Base-by-base conservation (phyloP, 345 rosid species). In the Euphorbia peplus region DNA sequence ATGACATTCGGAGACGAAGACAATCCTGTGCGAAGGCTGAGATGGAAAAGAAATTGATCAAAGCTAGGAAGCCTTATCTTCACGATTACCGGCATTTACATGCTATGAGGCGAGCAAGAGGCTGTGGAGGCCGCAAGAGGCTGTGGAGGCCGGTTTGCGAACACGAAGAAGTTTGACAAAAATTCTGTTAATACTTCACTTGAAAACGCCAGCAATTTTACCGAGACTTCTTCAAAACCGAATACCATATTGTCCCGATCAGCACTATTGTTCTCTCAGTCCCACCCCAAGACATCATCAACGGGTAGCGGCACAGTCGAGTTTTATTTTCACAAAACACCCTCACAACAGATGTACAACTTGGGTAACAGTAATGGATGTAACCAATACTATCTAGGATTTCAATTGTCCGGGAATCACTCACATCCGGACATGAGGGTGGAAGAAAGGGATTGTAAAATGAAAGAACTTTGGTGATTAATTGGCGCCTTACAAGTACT, bases 1-100 rank as follows among this genome's bases (percentile, higher is more conserved):
- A 69, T 52, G 76, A 78, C 19, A 78, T 78, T 19, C 57, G 73
- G 57, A 73, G 77, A 22, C 75, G 78, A 55, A 72, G 73, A 67
- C 58, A 61, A 25, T 67, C 74, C 4, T 78, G 78, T 12, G 81
- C 75, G 0, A 77, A 51, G 69, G 70, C 54, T 14, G 76, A 77
- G 64, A n/a, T 35, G 51, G 69, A 62, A 26, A 70, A 46, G 42
- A 73, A 66, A 61, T 28, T 55, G 18, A 52, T 63, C 19, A 73
- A 54, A 66, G 64, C 2, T 7, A 68, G 78, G 39, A 73, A 69
- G 76, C 76, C 76, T 35, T 73, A 73, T 29, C 76, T 73, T 52
- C 76, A 73, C 19, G 76, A 67, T 41, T 73, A 71, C 18, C 66
- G 76, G 7, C 76, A 73, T 42, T 39, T 58, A 50, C 76, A 73